phyloP scores from a whole-genome alignment of 768 basidiomycete species.

The Mycena sanguinolenta region DNA sequence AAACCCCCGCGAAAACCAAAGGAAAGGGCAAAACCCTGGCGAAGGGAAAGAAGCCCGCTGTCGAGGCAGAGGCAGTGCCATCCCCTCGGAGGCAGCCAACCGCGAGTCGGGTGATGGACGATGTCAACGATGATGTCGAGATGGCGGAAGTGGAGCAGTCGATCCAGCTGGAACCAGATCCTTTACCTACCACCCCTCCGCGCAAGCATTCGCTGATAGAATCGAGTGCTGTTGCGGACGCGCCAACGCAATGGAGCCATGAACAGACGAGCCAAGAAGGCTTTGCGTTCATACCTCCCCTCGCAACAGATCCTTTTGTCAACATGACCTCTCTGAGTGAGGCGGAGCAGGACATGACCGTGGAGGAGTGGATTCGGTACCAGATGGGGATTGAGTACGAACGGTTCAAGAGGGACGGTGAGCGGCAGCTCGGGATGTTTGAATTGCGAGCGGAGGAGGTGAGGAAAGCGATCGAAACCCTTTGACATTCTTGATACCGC shows the following conservation, averaged over 20 bases:
- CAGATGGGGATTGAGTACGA: slow-evolving; percentile 81
- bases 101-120: slow-evolving; percentile 13
- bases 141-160: slow-evolving; percentile 46
- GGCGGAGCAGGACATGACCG: slow-evolving; percentile 80
- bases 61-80: slow-evolving; percentile 16
- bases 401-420: slow-evolving; percentile 66
- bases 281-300: slow-evolving; percentile 50
- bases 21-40: slow-evolving; percentile 16
- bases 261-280: slow-evolving; percentile 24
- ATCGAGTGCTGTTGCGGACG: slow-evolving; percentile 19
- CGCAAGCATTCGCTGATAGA: slow-evolving; percentile 28
- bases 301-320: slow-evolving; percentile 62
- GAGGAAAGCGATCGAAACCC: slow-evolving; percentile 50
- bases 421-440: slow-evolving; percentile 63
- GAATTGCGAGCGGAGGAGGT: slow-evolving; percentile 58
- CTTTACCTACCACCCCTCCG: slow-evolving; percentile 33
- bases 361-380: slow-evolving; percentile 86
- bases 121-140: slow-evolving; percentile 43
- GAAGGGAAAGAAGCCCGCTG: slow-evolving; percentile 29
- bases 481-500: slow-evolving; percentile 32
- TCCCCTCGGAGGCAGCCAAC: neutral
- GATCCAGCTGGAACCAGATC: slow-evolving; percentile 17
- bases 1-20: slow-evolving; percentile 34
- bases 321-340: slow-evolving; percentile 64
- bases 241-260: slow-evolving; percentile 23